Base-by-base conservation (phyloP, 495 filamentous ascomycete genomes). In the Talaromyces liani region DNA sequence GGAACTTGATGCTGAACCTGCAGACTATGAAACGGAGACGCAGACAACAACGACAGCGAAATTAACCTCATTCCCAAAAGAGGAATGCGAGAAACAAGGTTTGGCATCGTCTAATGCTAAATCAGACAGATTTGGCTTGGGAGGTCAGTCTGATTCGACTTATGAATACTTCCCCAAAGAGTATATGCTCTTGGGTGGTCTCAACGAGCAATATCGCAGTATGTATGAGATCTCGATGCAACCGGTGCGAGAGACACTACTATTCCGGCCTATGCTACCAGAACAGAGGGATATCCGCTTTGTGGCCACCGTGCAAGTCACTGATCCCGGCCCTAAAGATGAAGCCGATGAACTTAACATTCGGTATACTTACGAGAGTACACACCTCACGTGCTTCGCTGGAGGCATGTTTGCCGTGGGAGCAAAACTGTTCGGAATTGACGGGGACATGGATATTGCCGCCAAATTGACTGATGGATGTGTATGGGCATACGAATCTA, bases 111-210 rank as follows among this genome's bases (percentile, higher is more conserved):
- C 74, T 1, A 60, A 64, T 20, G 65, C 70, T 14, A 57, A 18
- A 4, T 59, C 34, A 0, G 75, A 82, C 45, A 77, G 72, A 51
- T 96, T 87, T 65, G 86, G 84, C 0, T 82, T 98, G 71, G 95
- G 92, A 53, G 92, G 88, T 61, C 85, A 86, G 73, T 88, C 92
- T 61, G 94, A 98, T 72, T 96, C 91, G 16, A 87, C 91, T 2
- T 98, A 97, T 72, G 94, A 98, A 71, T 98, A 98, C 72, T 82
- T 98, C 59, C 89, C 95, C 25, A 98, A 98, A 71, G 85, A 81
- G 65, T 77, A 79, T 47, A 72, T 82, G 66, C 84, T 98, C 25
- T 84, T 98, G 14, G 95, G 94, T 61, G 95, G 93, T 10, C 75
- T 86, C 27, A 88, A 87, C 61, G 82, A 87, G 3, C 91, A 95